Evolutionary conservation across 2,329 filamentous ascomycete species (phyloP).

Genomic region (Ampelomyces quisqualis): DNA sequence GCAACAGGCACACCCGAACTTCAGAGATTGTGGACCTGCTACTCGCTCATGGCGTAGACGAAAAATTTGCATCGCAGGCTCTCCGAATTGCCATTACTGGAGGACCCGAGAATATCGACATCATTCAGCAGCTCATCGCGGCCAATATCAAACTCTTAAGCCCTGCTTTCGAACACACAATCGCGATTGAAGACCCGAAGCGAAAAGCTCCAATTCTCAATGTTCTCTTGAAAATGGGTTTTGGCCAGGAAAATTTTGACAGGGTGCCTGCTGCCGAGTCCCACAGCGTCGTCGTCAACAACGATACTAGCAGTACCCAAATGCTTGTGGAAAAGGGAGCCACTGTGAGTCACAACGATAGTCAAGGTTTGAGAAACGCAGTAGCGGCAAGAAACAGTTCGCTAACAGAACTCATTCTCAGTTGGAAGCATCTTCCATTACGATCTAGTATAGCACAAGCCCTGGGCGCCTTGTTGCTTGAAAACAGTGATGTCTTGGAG

Average conservation of each 20-base stretch:
- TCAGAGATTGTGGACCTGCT: conserved; percentile 32
- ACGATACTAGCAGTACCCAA: conserved; percentile 27
- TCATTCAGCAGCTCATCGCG: conserved; percentile 31
- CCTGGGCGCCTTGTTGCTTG: conserved; percentile 30
- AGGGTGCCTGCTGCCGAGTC: conserved; percentile 31
- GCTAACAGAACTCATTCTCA: conserved; percentile 55
- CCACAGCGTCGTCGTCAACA: conserved; percentile 18
- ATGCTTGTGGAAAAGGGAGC: conserved; percentile 37
- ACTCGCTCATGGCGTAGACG: conserved; percentile 26
- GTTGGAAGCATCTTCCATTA: conserved; percentile 34
- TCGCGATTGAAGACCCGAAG: conserved; percentile 19
- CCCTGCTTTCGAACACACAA: conserved; percentile 30
- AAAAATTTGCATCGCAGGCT: conserved; percentile 21
- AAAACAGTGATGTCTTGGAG: conserved; percentile 2
- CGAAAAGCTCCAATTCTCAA: conserved; percentile 32
- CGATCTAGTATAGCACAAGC: conserved; percentile 29
- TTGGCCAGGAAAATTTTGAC: conserved; percentile 33
- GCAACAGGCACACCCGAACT: conserved; percentile 24
- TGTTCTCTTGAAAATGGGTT: conserved; percentile 27
- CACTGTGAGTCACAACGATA: conserved; percentile 54
- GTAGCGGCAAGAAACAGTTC: conserved; percentile 54
- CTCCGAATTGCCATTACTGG: conserved; percentile 33
- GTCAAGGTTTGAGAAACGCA: conserved; percentile 57
- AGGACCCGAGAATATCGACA: conserved; percentile 34
- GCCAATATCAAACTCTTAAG: conserved; percentile 25